Base-by-base conservation (phyloP, 306 rosid species). In the Trichosanthes truncata region DNA sequence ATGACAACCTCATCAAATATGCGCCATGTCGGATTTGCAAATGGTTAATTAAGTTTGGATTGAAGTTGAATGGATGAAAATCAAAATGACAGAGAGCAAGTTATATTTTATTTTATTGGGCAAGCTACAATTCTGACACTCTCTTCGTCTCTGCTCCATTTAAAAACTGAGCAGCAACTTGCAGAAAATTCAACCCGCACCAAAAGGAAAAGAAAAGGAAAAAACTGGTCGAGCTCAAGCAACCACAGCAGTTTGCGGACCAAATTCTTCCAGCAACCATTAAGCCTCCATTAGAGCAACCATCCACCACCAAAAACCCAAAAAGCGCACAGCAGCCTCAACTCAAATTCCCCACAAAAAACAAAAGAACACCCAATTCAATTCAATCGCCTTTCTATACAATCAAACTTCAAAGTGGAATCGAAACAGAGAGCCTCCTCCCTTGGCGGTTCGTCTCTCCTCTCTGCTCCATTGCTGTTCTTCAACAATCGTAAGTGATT, bases 181-280 rank as follows among this genome's bases (percentile, higher is more conserved):
- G 77, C 33, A 46, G 10, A 41, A 61, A n/a, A 7, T n/a, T 9
- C 35, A 25, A 23, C 63, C 33, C 63, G 63, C 63, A 57, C 63
- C 33, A 21, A 4, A 23, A 7, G 9, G 25, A 2, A 40, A 6
- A 7, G 6, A 4, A 40, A 48, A 12, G 9, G 3, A 12, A 12
- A 12, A 46, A 69, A 21, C 15, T 40, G 33, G 74, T 1, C 53
- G 40, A 20, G 57, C 11, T 25, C 36, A 20, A 5, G 17, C 48
- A 21, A n/a, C 48, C n/a, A 41, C 20, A 31, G 17, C 25, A 74
- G 43, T 74, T 48, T 74, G 78, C 61, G 78, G 78, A 74, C 60
- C 78, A 74, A 15, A 74, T 23, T 74, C 78, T 73, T 73, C 78
- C 60, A 72, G 57, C 77, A 46, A 23, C 78, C 4, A 73, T 1